Evolutionary conservation across 2,329 filamentous ascomycete genomes (phyloP).

Genomic region (Colletotrichum plurivorum): DNA sequence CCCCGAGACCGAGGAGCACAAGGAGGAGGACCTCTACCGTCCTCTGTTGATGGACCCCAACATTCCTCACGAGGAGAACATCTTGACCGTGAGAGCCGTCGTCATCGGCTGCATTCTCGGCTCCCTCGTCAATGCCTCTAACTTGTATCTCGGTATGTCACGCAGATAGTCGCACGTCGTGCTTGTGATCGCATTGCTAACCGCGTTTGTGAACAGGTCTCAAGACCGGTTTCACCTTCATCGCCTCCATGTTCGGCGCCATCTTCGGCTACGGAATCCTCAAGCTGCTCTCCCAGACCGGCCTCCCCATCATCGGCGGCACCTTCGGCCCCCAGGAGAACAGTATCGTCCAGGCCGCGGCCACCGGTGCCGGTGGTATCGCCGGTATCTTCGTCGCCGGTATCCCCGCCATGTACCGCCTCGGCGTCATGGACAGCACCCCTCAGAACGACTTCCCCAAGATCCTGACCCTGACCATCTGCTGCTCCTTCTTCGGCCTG

Average conservation of each 20-base stretch:
- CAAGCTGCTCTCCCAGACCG: conserved; percentile 65
- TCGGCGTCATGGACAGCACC: conserved; percentile 62
- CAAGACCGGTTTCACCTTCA: conserved; percentile 66
- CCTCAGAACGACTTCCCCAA: conserved; percentile 70
- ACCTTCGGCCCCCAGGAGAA: conserved; percentile 74
- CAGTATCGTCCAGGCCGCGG: conserved; percentile 72
- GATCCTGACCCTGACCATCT: conserved; percentile 72
- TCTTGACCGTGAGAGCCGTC: conserved; percentile 69
- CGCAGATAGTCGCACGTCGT: no score
- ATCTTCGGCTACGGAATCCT: conserved; percentile 73
- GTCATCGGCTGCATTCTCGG: conserved; percentile 69
- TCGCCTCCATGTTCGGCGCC: conserved; percentile 64
- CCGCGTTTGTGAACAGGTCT: conserved; percentile 51
- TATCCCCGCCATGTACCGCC: conserved; percentile 72
- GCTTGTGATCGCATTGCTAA: background rate
- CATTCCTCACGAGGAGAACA: conserved; percentile 58
- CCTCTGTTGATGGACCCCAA: conserved; percentile 54
- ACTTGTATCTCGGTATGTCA: conserved; percentile 64
- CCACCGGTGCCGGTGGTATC: conserved; percentile 72
- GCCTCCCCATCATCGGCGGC: conserved; percentile 66
- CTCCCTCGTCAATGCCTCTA: conserved; percentile 73
- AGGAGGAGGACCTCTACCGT: conserved; percentile 56
- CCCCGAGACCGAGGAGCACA: conserved; percentile 46
- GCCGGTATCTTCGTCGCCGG: conserved; percentile 71
- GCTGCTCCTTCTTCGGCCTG: conserved; percentile 75